Base-by-base conservation (phyloP, 1,284 basidiomycete species). In the Neonothopanus nambi region DNA sequence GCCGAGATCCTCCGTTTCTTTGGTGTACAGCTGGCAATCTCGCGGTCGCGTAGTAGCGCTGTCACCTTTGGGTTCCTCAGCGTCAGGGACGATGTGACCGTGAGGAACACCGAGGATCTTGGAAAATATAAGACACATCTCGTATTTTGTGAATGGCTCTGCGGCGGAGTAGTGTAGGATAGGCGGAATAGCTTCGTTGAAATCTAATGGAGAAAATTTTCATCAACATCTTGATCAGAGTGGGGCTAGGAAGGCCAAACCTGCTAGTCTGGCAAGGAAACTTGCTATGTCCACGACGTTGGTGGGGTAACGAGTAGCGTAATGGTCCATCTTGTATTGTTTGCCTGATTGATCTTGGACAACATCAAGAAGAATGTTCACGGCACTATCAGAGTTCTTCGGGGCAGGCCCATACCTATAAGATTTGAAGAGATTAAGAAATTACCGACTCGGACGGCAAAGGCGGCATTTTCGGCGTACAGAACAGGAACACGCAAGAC, bases 281-380 rank as follows among this genome's bases (percentile, higher is more conserved):
- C 78, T 75, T 1, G 85, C 87, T 53, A 93, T 85, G 63, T 92
- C 89, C 30, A 86, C 63, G 11, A 89, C 81, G 61, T 89, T 89
- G 24, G 91, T 93, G 1, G 91, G 91, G 69, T 85, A 91, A 18
- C 91, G 78, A 17, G 84, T 89, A 12, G 89, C 90, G 65, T 84
- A 93, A 68, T 93, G 88, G 64, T 94, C 91, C 91, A 93, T 93
- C 64, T 82, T 89, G 72, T 91, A 91, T 46, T 72, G 73, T 69
- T 90, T 90, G 5, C 86, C 87, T 7, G 86, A 87, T 62, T 86
- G 87, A 63, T 91, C 88, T 56, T 80, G 72, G 1, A 93, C 89
- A 41, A 91, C 73, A 65, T 93, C 90, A 21, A 93, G 65, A 11
- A 94, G 76, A 55, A 89, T 78, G 63, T 93, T 93, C 55, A 94